A percentile compares a stretch with the other conserved stretches of the same genome.
Evolutionary conservation across 108 stramenopile species (phyloP).

Genomic region (Hondaea fermentalgiana): DNA sequence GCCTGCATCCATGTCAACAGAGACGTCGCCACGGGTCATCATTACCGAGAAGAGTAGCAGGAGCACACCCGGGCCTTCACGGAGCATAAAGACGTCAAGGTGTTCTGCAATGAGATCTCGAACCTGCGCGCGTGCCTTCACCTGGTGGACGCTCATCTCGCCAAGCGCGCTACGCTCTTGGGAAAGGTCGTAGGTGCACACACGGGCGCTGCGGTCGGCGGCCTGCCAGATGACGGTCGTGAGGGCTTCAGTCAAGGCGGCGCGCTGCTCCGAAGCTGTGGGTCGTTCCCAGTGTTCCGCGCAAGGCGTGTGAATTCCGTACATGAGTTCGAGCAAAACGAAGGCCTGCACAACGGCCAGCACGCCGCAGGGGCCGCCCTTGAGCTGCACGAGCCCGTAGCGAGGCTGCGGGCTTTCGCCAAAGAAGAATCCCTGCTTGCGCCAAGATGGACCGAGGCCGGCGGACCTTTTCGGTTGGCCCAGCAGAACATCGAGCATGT

Average conservation of each 20-base stretch:
- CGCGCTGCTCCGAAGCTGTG: neutral
- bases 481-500: slow-evolving; percentile 17
- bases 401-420: neutral
- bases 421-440: slow-evolving; percentile 35
- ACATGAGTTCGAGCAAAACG: slow-evolving; percentile 23
- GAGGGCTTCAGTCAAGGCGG: slow-evolving; percentile 2
- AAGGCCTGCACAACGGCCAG: slow-evolving; percentile 43
- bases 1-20: slow-evolving; percentile 29
- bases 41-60: slow-evolving; percentile 31
- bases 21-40: slow-evolving; percentile 16
- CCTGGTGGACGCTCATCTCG: neutral
- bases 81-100: neutral
- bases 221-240: slow-evolving; percentile 23
- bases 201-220: neutral
- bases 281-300: slow-evolving; percentile 22
- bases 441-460: slow-evolving; percentile 30
- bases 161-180: neutral
- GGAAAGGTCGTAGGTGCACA: neutral
- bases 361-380: slow-evolving; percentile 49
- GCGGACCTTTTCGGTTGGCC: neutral
- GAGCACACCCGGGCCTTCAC: slow-evolving; percentile 21
- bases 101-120: neutral
- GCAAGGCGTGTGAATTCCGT: neutral
- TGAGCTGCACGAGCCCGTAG: slow-evolving; percentile 42
- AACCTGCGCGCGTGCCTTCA: neutral